Evolutionary conservation across 1,284 basidiomycete species (phyloP), one percentile per base, ranked within the genome.

Genomic region (Cutaneotrichosporon mucoides): DNA sequence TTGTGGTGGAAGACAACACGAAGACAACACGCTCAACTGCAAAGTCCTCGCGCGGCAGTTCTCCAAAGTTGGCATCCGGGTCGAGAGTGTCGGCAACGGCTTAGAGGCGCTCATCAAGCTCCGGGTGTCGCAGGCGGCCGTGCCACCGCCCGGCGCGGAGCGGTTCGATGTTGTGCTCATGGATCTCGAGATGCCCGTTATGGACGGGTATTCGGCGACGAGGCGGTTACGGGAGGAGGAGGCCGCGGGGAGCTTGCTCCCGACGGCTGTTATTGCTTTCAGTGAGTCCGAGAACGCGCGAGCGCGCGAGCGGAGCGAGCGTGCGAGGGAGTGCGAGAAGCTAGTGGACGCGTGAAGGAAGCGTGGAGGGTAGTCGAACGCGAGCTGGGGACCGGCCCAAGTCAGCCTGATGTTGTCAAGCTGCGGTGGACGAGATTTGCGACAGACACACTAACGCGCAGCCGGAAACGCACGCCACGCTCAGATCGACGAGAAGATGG

Each of bases 91-190:
- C 5, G 70, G 66, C 55, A 76, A 80, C 59, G 80, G 80, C 6
- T 66, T 75, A 2, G 77, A 80, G 59, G 80, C 75, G 4, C 62
- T 81, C 33, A 72, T 79, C 24, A 69, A 70, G 58, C 67, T 80
- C 11, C 42, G 13, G 33, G 11, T 37, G 47, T 34, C 33, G 6
- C 47, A 45, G n/a, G 11, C 33, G 5, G 52, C 24, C 35, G 34
- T 24, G 12, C 24, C 24, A 24, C 24, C 24, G 24, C 33, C 47
- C 47, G 34, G n/a, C 34, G 35, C n/a, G 6, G 47, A 48, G 35
- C 34, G 34, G 2, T 78, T 72, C 61, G 73, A 77, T 49, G 70
- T 70, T 40, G 63, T 76, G 15, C 62, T 79, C 16, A 75, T 78
- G 71, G 78, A 79, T 55, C 62, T 76, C 7, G 76, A 76, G 51